phyloP scores from a whole-genome alignment of 176 grass and related monocot species.

The Musa troglodytarum region DNA sequence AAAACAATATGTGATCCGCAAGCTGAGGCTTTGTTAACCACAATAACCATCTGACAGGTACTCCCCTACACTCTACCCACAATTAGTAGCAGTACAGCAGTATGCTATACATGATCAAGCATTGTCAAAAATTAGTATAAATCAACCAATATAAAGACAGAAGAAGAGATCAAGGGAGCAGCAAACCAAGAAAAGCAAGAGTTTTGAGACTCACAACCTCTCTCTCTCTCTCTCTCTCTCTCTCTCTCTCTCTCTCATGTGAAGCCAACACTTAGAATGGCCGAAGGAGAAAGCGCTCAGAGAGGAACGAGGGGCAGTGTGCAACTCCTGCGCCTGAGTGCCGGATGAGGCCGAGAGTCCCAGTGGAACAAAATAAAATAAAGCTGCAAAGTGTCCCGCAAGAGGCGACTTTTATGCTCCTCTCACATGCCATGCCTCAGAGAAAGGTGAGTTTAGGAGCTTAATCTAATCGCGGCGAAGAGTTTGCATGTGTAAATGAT shows the following conservation, averaged over 20 bases:
- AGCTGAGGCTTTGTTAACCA: too few species aligned
- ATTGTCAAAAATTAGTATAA: too few species aligned
- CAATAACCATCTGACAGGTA: too few species aligned
- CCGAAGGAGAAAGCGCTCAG: background rate
- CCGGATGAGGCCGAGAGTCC: background rate
- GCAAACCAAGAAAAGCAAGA: background rate
- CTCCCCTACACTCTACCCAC: too few species aligned
- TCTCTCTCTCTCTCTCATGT: too few species aligned
- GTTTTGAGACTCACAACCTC: background rate
- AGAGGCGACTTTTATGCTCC: conserved; percentile 6
- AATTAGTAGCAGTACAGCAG: too few species aligned
- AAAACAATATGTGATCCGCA: too few species aligned
- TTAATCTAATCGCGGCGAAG: background rate
- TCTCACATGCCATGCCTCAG: conserved; percentile 29
- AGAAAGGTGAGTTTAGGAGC: conserved; percentile 5
- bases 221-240: too few species aligned
- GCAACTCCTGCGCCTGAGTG: background rate
- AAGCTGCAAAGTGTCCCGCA: conserved; percentile 9
- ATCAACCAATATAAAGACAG: too few species aligned
- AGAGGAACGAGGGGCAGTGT: background rate
- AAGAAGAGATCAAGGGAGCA: background rate
- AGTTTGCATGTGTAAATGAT: background rate
- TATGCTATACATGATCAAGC: too few species aligned
- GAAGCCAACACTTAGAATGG: background rate
- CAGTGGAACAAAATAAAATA: background rate